Base-by-base conservation (phyloP, 2,329 filamentous ascomycete species). In the Xylaria sp. region DNA sequence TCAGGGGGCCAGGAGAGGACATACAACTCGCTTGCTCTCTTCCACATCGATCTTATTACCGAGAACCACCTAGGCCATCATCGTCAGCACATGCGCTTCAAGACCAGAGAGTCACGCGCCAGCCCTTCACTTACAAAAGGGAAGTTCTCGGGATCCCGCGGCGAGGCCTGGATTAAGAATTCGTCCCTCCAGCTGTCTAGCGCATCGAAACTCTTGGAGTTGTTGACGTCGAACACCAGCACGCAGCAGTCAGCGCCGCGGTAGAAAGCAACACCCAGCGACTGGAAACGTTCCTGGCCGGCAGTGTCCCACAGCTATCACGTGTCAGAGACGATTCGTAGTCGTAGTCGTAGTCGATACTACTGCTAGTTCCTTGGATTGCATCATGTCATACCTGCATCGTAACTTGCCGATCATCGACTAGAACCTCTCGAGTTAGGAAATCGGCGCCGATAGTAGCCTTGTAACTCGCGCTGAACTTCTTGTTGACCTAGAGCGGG, bases 401-500 rank as follows among this genome's bases (percentile, higher is more conserved):
- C 42, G 94, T 99, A 67, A 99, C 94, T 72, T 97, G 85, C 73
- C 93, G 86, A 78, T 97, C 94, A 77, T 97, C 94, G 57, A 99
- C 93, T 66, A 97, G 81, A 47, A 99, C 94, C 80, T 99, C 94
- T 76, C 96, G 95, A 59, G 94, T 99, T 63, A 99, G 82, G 78
- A 99, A 99, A 77, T 99, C 94, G 75, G 94, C 94, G 68, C 94
- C 94, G 75, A 99, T 99, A 51, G 94, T 99, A 61, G 94, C 94
- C 80, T 99, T 99, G 86, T 99, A 99, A 80, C 92, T 97, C 68
- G 92, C 93, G 75, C 92, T 97, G 82, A 99, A 99, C 77, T 99
- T 97, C 81, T 99, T 99, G 83, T 99, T 99, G 84, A 99, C 93
- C 93, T 97, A 68, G 47, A 47, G 18, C 39, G 10, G 51, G 35